Percentiles rank a stretch among this genome's conserved stretches.
Conservation (phyloP, 2,329 filamentous ascomycete genomes). For the Talaromyces pinophilus region DNA sequence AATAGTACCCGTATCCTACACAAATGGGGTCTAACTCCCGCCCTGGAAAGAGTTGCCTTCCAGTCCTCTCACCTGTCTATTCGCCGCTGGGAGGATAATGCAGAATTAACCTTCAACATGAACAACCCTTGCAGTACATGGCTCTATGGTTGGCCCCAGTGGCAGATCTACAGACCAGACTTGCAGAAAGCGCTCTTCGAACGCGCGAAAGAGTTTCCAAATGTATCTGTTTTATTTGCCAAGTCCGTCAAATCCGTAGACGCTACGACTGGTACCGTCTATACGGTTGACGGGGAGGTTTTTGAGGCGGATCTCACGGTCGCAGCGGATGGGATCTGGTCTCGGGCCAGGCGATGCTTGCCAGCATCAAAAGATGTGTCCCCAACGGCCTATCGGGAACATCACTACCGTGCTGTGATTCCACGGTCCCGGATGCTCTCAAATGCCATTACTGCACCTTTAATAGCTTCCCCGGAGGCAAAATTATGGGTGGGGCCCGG, state of each 20-base stretch:
- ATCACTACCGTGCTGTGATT: constrained; percentile 6
- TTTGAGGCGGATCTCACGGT: constrained; percentile 4
- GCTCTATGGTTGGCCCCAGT: constrained; percentile 13
- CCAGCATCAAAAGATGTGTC: constrained; percentile 3
- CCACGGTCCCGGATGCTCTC: constrained; percentile 6
- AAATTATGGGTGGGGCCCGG: constrained; percentile 5
- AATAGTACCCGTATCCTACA: constrained; percentile 24
- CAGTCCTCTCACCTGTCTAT: constrained; percentile 21
- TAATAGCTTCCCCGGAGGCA: constrained; percentile 7
- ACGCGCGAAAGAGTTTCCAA: constrained; percentile 8
- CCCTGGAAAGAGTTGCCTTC: constrained; percentile 23
- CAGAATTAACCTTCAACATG: constrained; percentile 9
- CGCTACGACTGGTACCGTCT: not conserved
- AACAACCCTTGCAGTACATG: constrained; percentile 8
- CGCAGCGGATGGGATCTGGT: constrained; percentile 9
- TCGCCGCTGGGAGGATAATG: constrained; percentile 24
- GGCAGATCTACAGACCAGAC: constrained; percentile 10
- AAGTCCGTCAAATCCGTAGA: not conserved
- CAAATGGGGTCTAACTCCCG: constrained; percentile 23
- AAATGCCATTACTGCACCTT: constrained; percentile 9
- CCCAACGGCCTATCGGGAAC: constrained; percentile 5
- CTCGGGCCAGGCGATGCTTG: constrained; percentile 1
- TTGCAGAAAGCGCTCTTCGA: constrained; percentile 8
- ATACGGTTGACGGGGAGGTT: constrained; percentile 1
- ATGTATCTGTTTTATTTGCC: not conserved